phyloP scores from a whole-genome alignment of 2,329 filamentous ascomycete genomes.

The Botrytis deweyae region DNA sequence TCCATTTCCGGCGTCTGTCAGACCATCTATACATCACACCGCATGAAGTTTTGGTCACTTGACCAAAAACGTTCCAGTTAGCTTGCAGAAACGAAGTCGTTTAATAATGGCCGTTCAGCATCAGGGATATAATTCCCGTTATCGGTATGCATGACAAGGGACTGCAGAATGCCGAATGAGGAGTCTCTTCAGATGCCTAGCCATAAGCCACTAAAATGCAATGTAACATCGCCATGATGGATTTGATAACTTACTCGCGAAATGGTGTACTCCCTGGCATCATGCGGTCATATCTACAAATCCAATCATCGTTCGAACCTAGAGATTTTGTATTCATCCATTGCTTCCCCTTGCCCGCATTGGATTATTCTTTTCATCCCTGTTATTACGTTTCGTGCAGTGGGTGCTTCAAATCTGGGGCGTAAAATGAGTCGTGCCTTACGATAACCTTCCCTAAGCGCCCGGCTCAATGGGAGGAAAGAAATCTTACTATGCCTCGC shows the following conservation, averaged over 20 bases:
- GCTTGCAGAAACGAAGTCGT: slow-evolving; percentile 33
- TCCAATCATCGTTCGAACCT: slow-evolving; percentile 27
- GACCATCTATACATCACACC: slow-evolving; percentile 23
- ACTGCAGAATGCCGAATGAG: slow-evolving; percentile 28
- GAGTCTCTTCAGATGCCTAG: slow-evolving; percentile 18
- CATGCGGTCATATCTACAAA: slow-evolving; percentile 22
- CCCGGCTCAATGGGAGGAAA: slow-evolving; percentile 36
- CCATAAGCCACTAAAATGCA: slow-evolving; percentile 23
- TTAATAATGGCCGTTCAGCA: slow-evolving; percentile 24
- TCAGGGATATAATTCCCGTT: slow-evolving; percentile 27
- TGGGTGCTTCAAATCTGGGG: slow-evolving; percentile 25
- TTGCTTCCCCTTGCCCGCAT: slow-evolving; percentile 1
- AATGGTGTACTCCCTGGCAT: slow-evolving; percentile 23
- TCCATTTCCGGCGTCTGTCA: slow-evolving; percentile 20
- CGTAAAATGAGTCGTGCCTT: slow-evolving; percentile 33
- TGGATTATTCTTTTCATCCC: slow-evolving; percentile 25
- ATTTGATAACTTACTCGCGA: slow-evolving; percentile 11
- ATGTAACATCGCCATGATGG: slow-evolving; percentile 27
- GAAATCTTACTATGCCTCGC: slow-evolving; percentile 33
- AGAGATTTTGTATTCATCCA: slow-evolving; percentile 6
- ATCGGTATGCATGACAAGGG: slow-evolving; percentile 37
- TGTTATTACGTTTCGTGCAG: slow-evolving; percentile 28
- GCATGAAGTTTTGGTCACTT: slow-evolving; percentile 46
- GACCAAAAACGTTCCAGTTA: slow-evolving; percentile 44
- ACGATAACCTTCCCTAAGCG: slow-evolving; percentile 40